These are phyloP conservation scores for Hyaloscypha bicolor DNA, from an alignment of 495 filamentous ascomycete species.

Conservation along the genomic window DNA sequence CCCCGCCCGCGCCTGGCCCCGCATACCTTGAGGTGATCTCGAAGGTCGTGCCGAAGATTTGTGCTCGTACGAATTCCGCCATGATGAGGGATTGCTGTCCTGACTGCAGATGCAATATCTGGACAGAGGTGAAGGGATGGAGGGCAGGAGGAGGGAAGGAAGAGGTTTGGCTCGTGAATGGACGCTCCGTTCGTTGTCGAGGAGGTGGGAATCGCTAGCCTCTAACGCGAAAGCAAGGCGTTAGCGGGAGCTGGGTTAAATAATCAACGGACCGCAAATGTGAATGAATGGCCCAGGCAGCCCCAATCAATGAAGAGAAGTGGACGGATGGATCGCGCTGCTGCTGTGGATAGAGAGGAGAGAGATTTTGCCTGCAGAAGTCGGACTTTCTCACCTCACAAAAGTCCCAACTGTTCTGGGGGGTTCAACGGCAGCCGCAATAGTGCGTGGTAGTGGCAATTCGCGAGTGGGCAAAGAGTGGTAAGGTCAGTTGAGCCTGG, in stretches of 20 bases:
- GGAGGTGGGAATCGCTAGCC: constrained; percentile 2
- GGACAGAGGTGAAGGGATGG: not conserved
- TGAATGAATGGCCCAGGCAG: not conserved
- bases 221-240: not conserved
- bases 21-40: constrained; percentile 97
- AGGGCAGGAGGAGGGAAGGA: not conserved
- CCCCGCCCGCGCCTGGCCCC: constrained; percentile 20
- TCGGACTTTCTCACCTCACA: not conserved
- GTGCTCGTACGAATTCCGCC: constrained; percentile 98
- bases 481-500: not conserved
- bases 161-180: constrained; percentile 4
- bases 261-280: not conserved
- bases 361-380: not conserved
- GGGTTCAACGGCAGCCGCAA: not conserved
- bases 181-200: not conserved
- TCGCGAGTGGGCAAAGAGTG: not conserved
- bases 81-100: constrained; percentile 45
- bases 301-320: not conserved
- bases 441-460: not conserved
- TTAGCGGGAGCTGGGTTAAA: not conserved
- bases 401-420: not conserved
- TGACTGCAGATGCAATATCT: not conserved
- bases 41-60: constrained; percentile 99
- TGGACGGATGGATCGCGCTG: not conserved
- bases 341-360: not conserved